Evolutionary conservation across 2,329 filamentous ascomycete genomes (phyloP), one percentile per base, ranked within the genome.

Genomic region (Chaetomiaceae sp.): DNA sequence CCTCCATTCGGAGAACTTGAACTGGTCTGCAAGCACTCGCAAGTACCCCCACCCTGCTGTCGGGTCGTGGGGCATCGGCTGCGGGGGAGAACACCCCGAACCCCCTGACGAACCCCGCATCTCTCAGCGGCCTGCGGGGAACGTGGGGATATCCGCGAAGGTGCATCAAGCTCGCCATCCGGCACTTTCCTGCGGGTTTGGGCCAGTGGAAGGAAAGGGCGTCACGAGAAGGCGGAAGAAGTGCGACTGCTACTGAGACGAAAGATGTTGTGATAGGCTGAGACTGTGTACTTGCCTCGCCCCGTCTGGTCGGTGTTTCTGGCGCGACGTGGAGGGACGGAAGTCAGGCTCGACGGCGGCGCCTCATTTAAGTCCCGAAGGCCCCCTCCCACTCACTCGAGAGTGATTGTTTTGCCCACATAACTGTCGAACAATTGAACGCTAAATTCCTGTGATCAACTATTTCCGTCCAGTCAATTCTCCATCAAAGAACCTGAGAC

Each of bases 301-400:
- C 29, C n/a, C 12, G 29, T 17, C 33, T 7, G 15, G 19, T 6
- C 17, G 15, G 15, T 19, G 33, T n/a, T 14, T 32, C 33, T n/a
- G 8, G 9, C 9, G 33, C 17, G 19, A 18, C 15, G 15, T 2
- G 33, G 19, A 8, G n/a, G n/a, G n/a, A n/a, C n/a, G n/a, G n/a
- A n/a, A n/a, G n/a, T n/a, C n/a, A n/a, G n/a, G n/a, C n/a, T n/a
- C 8, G 30, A 30, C 15, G 20, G 26, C 41, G 47, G 47, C 26
- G 27, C 35, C 33, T 42, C 38, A 45, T 42, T 45, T 41, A 42
- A 38, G 11, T 15, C 27, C 47, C 42, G 47, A 48, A 40, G 32
- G 19, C 40, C n/a, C n/a, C n/a, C n/a, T n/a, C n/a, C n/a, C n/a
- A n/a, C n/a, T n/a, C n/a, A n/a, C n/a, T n/a, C n/a, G n/a, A n/a